Evolutionary conservation across 73 alveolate species (phyloP).

Genomic region (Uronychia binucleata): DNA sequence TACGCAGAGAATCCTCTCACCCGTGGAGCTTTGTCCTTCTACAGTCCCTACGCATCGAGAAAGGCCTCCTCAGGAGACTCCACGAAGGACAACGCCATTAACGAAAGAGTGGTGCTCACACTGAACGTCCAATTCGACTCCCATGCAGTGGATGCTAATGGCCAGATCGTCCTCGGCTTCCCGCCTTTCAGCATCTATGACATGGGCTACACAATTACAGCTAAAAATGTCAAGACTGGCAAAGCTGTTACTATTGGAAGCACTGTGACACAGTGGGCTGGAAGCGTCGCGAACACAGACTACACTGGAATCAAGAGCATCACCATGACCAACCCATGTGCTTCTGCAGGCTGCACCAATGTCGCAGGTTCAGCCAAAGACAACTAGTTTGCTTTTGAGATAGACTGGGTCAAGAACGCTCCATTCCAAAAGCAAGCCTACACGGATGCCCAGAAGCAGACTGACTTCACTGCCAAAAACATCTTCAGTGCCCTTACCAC

Average conservation of each 20-base stretch:
- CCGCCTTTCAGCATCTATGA: slow-evolving; percentile 41
- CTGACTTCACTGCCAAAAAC: not conserved
- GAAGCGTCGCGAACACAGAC: not conserved
- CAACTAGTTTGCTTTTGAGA: no score
- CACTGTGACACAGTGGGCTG: not conserved
- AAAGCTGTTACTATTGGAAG: not conserved
- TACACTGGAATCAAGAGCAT: not conserved
- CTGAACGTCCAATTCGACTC: slow-evolving; percentile 22
- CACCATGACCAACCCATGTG: slow-evolving; percentile 9
- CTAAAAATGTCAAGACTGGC: not conserved
- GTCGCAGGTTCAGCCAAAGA: not conserved
- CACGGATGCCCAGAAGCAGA: not conserved
- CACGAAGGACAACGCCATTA: slow-evolving; percentile 36
- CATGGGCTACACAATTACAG: slow-evolving; percentile 29
- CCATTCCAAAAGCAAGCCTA: slow-evolving; percentile 6
- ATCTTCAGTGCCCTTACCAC: slow-evolving; percentile 5
- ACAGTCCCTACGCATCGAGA: slow-evolving; percentile 31
- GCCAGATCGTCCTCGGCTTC: slow-evolving; percentile 16
- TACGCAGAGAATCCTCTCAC: slow-evolving; percentile 35
- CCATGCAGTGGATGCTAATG: slow-evolving; percentile 40
- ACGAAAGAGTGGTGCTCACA: slow-evolving; percentile 35
- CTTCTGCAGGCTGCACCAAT: slow-evolving; percentile 17
- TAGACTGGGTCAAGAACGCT: slow-evolving; percentile 30
- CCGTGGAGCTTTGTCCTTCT: slow-evolving; percentile 42
- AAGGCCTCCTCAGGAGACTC: not conserved